Conservation (phyloP, 768 basidiomycete species). For the Cubamyces sp. region DNA sequence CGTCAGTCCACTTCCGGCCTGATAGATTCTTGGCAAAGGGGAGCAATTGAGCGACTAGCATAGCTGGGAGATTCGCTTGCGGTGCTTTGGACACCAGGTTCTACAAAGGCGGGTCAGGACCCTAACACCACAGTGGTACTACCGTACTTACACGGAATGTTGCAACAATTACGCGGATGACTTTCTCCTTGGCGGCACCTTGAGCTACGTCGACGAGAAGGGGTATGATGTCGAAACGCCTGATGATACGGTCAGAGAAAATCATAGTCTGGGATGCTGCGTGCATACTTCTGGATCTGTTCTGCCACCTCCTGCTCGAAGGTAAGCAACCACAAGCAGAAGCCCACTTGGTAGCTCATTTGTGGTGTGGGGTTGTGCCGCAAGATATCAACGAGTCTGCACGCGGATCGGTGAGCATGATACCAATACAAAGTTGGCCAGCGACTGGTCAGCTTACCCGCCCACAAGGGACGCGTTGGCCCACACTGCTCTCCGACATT, state of each 20-base stretch:
- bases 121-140: background rate
- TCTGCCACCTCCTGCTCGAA: constrained; percentile 88
- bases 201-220: constrained; percentile 84
- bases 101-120: constrained; percentile 40
- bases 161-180: constrained; percentile 90
- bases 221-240: constrained; percentile 89
- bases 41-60: constrained; percentile 86
- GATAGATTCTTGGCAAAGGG: constrained; percentile 87
- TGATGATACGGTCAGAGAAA: constrained; percentile 35
- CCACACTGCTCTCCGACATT: constrained; percentile 85
- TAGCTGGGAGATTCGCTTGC: constrained; percentile 83
- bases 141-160: constrained; percentile 72
- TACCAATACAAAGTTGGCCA: background rate
- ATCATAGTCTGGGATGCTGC: background rate
- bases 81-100: constrained; percentile 93
- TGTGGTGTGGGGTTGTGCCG: constrained; percentile 84
- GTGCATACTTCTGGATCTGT: constrained; percentile 79
- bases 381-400: constrained; percentile 81
- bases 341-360: constrained; percentile 92
- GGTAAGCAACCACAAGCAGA: constrained; percentile 92
- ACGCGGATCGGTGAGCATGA: background rate
- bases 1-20: constrained; percentile 89
- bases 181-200: constrained; percentile 94
- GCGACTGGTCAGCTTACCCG: constrained; percentile 50
- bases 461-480: constrained; percentile 63